These are phyloP conservation scores for Sanghuangporus sanghuang DNA, from an alignment of 1,284 basidiomycete genomes.

Conservation along the genomic window DNA sequence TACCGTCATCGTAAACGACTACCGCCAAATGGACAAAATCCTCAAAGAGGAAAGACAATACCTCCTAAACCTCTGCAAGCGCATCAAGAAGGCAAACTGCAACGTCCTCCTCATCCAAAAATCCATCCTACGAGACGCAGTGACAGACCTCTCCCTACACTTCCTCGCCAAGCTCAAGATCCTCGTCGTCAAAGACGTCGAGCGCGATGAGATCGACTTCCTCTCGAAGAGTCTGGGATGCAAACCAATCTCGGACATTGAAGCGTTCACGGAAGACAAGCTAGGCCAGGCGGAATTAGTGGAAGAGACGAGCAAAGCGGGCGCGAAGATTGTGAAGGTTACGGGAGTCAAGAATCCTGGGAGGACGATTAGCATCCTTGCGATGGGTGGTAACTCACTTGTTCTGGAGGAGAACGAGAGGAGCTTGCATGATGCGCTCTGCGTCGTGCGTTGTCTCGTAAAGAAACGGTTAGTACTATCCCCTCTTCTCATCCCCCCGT, in stretches of 20 bases:
- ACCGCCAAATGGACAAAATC: slow-evolving; percentile 99
- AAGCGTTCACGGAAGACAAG: slow-evolving; percentile 98
- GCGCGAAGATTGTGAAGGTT: slow-evolving; percentile 91
- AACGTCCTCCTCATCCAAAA: slow-evolving; percentile 99
- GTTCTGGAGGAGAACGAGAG: slow-evolving; percentile 98
- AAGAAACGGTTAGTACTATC: slow-evolving; percentile 79
- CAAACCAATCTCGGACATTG: slow-evolving; percentile 97
- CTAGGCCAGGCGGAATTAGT: slow-evolving; percentile 94
- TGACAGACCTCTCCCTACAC: slow-evolving; percentile 97
- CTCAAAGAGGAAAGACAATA: slow-evolving; percentile 99
- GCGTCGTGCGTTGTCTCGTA: slow-evolving; percentile 96
- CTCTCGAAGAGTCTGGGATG: slow-evolving; percentile 91
- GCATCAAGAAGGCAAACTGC: slow-evolving; percentile 99
- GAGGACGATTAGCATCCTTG: slow-evolving; percentile 92
- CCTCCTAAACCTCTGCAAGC: slow-evolving; percentile 97
- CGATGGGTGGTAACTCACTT: slow-evolving; percentile 90
- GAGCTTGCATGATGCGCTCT: slow-evolving; percentile 96
- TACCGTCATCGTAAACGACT: slow-evolving; percentile 98
- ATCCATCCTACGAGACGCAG: slow-evolving; percentile 97
- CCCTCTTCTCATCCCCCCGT: neutral
- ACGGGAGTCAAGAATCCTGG: slow-evolving; percentile 95
- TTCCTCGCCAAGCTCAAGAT: slow-evolving; percentile 99
- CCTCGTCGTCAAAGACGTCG: slow-evolving; percentile 95
- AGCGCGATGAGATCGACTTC: slow-evolving; percentile 99
- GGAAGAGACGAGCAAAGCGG: slow-evolving; percentile 84